Evolutionary conservation across 768 basidiomycete genomes (phyloP).

Genomic region (Leccinum sublutescens): DNA sequence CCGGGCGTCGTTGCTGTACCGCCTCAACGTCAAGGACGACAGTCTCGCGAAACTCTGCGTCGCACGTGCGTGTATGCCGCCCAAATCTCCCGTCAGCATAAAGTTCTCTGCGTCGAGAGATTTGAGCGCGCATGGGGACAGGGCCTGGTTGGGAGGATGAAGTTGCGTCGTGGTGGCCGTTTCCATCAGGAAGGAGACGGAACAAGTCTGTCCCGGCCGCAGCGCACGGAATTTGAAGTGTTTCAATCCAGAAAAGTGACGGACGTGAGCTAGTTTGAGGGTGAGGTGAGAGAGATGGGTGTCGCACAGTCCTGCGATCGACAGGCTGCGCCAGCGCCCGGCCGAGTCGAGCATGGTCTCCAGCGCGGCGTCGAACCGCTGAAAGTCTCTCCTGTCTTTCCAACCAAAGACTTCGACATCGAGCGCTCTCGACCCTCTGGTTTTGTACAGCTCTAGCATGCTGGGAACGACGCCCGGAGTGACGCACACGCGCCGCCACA

Average conservation of each 20-base stretch:
- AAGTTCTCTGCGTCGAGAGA: conserved; percentile 32
- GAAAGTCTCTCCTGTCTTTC: conserved; percentile 32
- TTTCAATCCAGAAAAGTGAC: conserved; percentile 22
- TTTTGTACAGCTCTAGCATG: conserved; percentile 26
- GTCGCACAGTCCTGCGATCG: conserved; percentile 27
- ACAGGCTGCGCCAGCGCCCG: conserved; percentile 29
- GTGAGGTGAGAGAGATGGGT: conserved; percentile 30
- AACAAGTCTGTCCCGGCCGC: conserved; percentile 30
- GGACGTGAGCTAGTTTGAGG: conserved; percentile 22
- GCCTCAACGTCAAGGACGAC: conserved; percentile 27
- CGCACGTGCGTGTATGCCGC: conserved; percentile 14
- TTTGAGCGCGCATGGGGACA: conserved; percentile 19
- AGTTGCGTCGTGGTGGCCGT: conserved; percentile 3
- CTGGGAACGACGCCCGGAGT: conserved; percentile 18
- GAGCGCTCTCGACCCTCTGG: conserved; percentile 25
- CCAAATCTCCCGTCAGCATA: conserved; percentile 20
- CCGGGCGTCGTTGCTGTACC: conserved; percentile 28
- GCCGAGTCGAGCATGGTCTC: conserved; percentile 27
- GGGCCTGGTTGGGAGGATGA: not conserved
- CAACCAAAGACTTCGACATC: conserved; percentile 29
- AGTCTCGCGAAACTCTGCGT: conserved; percentile 20
- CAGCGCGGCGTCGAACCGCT: conserved; percentile 28
- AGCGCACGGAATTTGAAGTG: conserved; percentile 31
- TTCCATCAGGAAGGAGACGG: conserved; percentile 27
- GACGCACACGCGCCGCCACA: conserved; percentile 30